Evolutionary conservation across 2,329 filamentous ascomycete species (phyloP).

Genomic region (Alternaria sp.): DNA sequence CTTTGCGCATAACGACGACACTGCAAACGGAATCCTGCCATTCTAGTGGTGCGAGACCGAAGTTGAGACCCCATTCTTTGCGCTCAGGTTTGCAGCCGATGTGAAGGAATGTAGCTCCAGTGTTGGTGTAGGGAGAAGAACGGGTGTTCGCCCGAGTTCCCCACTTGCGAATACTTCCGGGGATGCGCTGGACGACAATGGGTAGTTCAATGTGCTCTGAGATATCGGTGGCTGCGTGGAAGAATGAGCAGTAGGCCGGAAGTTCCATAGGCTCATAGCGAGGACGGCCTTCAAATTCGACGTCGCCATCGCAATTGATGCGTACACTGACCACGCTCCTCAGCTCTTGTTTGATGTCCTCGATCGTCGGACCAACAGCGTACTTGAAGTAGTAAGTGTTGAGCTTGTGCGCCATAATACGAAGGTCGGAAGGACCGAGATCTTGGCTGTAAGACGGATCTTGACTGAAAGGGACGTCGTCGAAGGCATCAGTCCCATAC

Average conservation of each 20-base stretch:
- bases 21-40: neutral
- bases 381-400: neutral
- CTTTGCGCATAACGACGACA: neutral
- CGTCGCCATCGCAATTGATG: neutral
- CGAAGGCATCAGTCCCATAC: neutral
- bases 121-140: too few relatives aligned
- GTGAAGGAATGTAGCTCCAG: neutral
- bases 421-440: neutral
- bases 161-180: neutral
- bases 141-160: too few relatives aligned
- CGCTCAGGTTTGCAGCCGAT: neutral
- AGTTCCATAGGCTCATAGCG: neutral
- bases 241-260: neutral
- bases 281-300: neutral
- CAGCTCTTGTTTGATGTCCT: neutral
- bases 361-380: neutral
- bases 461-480: neutral
- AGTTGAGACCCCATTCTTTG: too few relatives aligned
- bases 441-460: neutral
- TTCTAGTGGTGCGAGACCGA: neutral
- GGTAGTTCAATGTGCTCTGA: neutral
- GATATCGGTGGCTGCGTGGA: neutral
- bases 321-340: neutral
- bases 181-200: accelerated
- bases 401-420: neutral